Conservation (phyloP, 2,329 filamentous ascomycete genomes). For the Bipolaris sorokiniana region DNA sequence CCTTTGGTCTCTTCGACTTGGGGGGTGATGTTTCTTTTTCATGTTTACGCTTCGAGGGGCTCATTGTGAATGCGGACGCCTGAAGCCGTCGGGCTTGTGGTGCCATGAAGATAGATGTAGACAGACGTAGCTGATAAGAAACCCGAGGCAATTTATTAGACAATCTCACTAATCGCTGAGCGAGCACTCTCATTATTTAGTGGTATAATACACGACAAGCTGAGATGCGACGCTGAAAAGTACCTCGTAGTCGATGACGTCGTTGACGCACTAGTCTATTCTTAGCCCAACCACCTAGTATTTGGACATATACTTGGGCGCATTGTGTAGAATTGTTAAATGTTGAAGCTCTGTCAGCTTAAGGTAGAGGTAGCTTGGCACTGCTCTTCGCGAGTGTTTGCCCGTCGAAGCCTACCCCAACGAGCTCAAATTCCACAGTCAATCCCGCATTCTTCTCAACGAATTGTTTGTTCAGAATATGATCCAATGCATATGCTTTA, state of each 20-base stretch:
- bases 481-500: conserved; percentile 41
- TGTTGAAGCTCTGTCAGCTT: background rate
- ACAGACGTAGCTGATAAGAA: background rate
- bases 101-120: background rate
- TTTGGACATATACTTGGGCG: background rate
- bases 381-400: background rate
- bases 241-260: conserved; percentile 11
- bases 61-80: conserved; percentile 24
- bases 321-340: background rate
- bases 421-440: background rate
- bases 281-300: conserved; percentile 1
- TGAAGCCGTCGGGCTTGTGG: conserved; percentile 14
- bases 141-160: background rate
- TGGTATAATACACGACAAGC: background rate
- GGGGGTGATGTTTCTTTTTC: conserved; percentile 19
- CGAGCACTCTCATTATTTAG: conserved; percentile 2
- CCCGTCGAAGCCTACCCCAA: conserved; percentile 9
- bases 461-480: conserved; percentile 22
- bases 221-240: background rate
- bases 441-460: conserved; percentile 3
- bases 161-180: background rate
- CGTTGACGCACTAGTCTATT: conserved; percentile 5
- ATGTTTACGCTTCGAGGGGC: conserved; percentile 41
- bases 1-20: conserved; percentile 36
- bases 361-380: background rate